Evolutionary conservation across 257 asterid species (phyloP), one percentile per base, ranked within the genome.

Genomic region (Gentiana straminea): DNA sequence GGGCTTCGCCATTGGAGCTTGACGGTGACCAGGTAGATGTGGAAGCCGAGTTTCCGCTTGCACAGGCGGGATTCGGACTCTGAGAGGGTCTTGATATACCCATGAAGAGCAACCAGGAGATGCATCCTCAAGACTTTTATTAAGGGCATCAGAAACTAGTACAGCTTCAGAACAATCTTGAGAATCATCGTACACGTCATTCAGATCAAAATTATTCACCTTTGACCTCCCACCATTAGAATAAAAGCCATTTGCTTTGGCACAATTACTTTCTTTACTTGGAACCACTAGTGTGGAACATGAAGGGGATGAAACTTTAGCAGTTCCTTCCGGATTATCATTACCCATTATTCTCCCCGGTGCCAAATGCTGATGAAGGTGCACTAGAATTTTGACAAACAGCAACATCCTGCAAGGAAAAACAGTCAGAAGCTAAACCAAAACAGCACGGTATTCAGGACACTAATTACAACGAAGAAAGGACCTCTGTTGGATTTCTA

Each of bases 1-100:
- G 95, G 34, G 83, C 77, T 69, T 91, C 98, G 65, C 84, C 94
- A 70, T 88, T 87, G 58, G 96, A 90, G 51, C 81, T 86, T 49
- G 96, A 90, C 56, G 69, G 89, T 73, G 83, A 73, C 45, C 81
- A 71, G 3, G 84, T 73, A 58, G n/a, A n/a, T n/a, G n/a, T n/a
- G n/a, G 89, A 87, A 67, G 84, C 87, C 10, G 95, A 79, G 73
- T 79, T 81, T 64, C 82, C 81, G 84, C 92, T 84, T 56, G 74
- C 73, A 58, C 77, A 86, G 64, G 89, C 71, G 8, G 86, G 84
- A 70, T 78, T 82, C n/a, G 62, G 75, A 76, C 68, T 52, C n/a
- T 79, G 68, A 64, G 73, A 63, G 86, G 75, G 70, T 75, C 89
- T 66, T 74, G 80, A 60, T 66, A 70, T 53, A 70, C 55, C 78